These are phyloP conservation scores for Groenewaldozyma salmanticensis DNA, from an alignment of 805 yeast genomes.

Conservation along the genomic window DNA sequence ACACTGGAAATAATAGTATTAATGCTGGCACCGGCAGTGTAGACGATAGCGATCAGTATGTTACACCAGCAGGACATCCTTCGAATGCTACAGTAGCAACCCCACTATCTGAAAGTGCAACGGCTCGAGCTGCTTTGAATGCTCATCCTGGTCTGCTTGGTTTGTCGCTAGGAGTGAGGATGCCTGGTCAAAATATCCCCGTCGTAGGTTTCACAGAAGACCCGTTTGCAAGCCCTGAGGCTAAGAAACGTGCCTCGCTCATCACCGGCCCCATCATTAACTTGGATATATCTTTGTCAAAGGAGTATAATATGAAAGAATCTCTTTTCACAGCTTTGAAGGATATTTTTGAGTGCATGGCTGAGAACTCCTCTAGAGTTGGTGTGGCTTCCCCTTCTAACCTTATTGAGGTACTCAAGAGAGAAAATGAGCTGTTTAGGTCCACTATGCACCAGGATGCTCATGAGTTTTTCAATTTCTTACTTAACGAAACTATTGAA, in stretches of 20 bases:
- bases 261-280: conserved; percentile 76
- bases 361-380: conserved; percentile 53
- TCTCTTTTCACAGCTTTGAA: conserved; percentile 58
- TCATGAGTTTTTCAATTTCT: conserved; percentile 86
- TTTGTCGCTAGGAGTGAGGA: conserved; percentile 29
- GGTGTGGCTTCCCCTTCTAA: conserved; percentile 82
- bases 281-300: conserved; percentile 55
- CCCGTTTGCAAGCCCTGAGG: conserved; percentile 47
- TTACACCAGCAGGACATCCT: too few relatives aligned
- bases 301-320: conserved; percentile 40
- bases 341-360: conserved; percentile 77
- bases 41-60: background rate
- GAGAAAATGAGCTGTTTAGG: conserved; percentile 75
- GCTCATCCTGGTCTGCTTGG: conserved; percentile 21
- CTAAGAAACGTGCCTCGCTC: conserved; percentile 67
- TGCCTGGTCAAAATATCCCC: conserved; percentile 35
- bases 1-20: background rate
- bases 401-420: conserved; percentile 65
- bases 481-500: conserved; percentile 64
- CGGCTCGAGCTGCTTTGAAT: background rate
- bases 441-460: conserved; percentile 97
- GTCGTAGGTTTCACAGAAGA: conserved; percentile 38
- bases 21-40: background rate
- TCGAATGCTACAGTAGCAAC: background rate
- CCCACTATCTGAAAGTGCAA: too few relatives aligned